A percentile compares a stretch with the other conserved stretches of the same genome.
Conservation (phyloP, 2,329 filamentous ascomycete species). For the Chaetomiaceae sp. region DNA sequence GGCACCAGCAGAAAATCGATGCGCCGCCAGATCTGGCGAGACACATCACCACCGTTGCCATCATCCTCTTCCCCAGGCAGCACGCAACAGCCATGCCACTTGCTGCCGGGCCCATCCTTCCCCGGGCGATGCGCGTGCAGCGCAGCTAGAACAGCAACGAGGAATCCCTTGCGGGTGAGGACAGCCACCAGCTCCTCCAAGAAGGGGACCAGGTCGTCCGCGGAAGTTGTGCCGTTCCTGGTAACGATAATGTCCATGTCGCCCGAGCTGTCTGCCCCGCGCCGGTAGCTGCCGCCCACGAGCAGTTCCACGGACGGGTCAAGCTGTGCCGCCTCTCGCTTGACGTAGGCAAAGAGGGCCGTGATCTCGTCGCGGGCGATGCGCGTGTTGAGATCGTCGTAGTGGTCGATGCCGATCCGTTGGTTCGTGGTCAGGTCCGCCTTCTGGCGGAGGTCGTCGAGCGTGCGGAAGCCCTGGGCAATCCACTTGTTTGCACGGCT, state of each 20-base stretch:
- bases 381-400: constrained; percentile 70
- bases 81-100: constrained; percentile 84
- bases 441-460: constrained; percentile 62
- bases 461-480: constrained; percentile 64
- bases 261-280: constrained; percentile 67
- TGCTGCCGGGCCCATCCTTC: constrained; percentile 54
- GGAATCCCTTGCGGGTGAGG: constrained; percentile 58
- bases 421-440: constrained; percentile 66
- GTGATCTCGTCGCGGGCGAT: constrained; percentile 76
- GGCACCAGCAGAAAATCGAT: constrained; percentile 85
- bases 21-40: constrained; percentile 60
- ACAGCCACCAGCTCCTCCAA: constrained; percentile 58
- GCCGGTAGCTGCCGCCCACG: constrained; percentile 78
- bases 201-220: constrained; percentile 55
- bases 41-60: constrained; percentile 23
- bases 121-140: constrained; percentile 33
- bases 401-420: constrained; percentile 70
- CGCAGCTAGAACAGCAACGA: constrained; percentile 65
- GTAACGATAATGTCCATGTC: constrained; percentile 87
- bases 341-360: constrained; percentile 62
- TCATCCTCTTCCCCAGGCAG: constrained; percentile 48
- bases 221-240: constrained; percentile 50
- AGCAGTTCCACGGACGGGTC: constrained; percentile 65
- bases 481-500: constrained; percentile 71
- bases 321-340: constrained; percentile 50